Evolutionary conservation across 768 basidiomycete species (phyloP).

Genomic region (Russula lepida): DNA sequence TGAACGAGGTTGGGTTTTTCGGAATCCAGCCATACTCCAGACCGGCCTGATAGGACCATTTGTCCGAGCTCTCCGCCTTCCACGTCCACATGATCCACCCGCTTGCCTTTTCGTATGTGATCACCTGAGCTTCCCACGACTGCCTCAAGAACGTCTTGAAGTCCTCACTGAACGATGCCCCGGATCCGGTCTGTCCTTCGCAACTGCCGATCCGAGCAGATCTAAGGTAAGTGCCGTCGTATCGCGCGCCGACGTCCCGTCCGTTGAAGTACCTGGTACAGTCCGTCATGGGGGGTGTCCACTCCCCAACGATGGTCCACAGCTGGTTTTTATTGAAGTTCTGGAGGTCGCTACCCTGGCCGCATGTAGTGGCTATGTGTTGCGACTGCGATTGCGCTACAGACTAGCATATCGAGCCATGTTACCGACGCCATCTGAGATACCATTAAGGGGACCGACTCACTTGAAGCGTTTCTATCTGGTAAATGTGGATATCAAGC

Average conservation of each 20-base stretch:
- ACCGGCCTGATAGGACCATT: slow-evolving; percentile 86
- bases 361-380: slow-evolving; percentile 58
- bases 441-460: neutral
- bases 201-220: slow-evolving; percentile 69
- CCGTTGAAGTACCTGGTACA: slow-evolving; percentile 82
- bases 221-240: slow-evolving; percentile 51
- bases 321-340: slow-evolving; percentile 40
- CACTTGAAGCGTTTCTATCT: slow-evolving; percentile 73
- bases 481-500: slow-evolving; percentile 78
- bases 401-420: slow-evolving; percentile 28
- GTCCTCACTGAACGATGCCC: slow-evolving; percentile 56
- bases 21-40: slow-evolving; percentile 82
- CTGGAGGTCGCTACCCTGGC: slow-evolving; percentile 35
- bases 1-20: slow-evolving; percentile 37
- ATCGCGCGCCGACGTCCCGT: slow-evolving; percentile 55
- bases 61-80: slow-evolving; percentile 76
- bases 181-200: slow-evolving; percentile 60
- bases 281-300: slow-evolving; percentile 69
- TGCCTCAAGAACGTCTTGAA: slow-evolving; percentile 81
- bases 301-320: slow-evolving; percentile 86
- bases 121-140: slow-evolving; percentile 69
- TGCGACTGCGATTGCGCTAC: slow-evolving; percentile 41
- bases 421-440: neutral
- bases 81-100: slow-evolving; percentile 83
- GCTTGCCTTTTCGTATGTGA: slow-evolving; percentile 54